A percentile compares a stretch with the other conserved stretches of the same genome.
These are phyloP conservation scores for Trichoderma polysporum DNA, from an alignment of 2,329 filamentous ascomycete genomes.

Conservation along the genomic window DNA sequence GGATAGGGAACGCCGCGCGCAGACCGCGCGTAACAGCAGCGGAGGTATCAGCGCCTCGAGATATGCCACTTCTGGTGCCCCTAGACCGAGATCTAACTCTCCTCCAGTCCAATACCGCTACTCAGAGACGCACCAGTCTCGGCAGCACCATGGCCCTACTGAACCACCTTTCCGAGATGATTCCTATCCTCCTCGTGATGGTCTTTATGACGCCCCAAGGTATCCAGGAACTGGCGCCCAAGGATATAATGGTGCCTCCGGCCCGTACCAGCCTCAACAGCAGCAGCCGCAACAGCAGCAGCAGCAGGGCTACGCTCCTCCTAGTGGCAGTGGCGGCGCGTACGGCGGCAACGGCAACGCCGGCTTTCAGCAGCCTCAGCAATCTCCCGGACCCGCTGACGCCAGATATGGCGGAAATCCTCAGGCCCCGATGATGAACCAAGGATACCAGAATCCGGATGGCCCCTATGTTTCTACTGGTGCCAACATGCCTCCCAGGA, in stretches of 20 bases:
- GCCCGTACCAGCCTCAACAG: conserved; percentile 33
- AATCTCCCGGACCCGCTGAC: conserved; percentile 35
- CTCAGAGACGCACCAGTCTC: conserved; percentile 51
- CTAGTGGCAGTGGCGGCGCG: conserved; percentile 34
- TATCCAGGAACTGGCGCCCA: conserved; percentile 52
- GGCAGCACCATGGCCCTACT: conserved; percentile 50
- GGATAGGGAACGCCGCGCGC: conserved; percentile 60
- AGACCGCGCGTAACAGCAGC: conserved; percentile 52
- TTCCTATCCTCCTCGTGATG: conserved; percentile 41
- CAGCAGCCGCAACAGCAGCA: conserved; percentile 18
- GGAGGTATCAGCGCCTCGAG: conserved; percentile 60
- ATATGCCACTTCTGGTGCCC: conserved; percentile 47
- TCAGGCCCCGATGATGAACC: conserved; percentile 34
- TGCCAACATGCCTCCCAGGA: conserved; percentile 34
- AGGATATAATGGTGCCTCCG: conserved; percentile 49
- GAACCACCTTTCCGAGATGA: conserved; percentile 38
- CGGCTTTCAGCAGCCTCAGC: conserved; percentile 35
- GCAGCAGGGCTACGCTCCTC: conserved; percentile 29
- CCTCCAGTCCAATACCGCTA: conserved; percentile 58
- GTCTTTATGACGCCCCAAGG: conserved; percentile 44
- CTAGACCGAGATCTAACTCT: conserved; percentile 57
- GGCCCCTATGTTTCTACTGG: conserved; percentile 38
- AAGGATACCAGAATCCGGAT: conserved; percentile 35
- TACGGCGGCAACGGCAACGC: conserved; percentile 32
- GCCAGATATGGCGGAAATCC: conserved; percentile 34